Conservation (phyloP, 139 green algal species). For the Gonium pectorale region DNA sequence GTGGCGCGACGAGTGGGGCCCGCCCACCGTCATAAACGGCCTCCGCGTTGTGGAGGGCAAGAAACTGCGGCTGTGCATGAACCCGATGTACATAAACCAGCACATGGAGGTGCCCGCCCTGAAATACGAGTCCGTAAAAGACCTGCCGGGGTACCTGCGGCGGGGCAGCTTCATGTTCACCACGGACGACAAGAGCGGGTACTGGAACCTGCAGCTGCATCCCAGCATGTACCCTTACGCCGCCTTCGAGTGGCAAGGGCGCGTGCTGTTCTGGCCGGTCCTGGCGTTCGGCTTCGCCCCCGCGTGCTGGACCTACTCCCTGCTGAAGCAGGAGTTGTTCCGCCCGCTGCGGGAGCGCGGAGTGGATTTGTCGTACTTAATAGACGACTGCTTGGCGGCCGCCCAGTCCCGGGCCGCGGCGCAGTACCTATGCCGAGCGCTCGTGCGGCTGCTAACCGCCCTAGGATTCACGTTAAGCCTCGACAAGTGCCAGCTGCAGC, state of each 20-base stretch:
- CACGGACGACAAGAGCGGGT: not conserved
- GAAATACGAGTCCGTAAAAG: not conserved
- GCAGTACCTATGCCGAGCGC: not conserved
- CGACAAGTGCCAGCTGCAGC: not conserved
- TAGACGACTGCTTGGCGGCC: not conserved
- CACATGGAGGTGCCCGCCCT: not conserved
- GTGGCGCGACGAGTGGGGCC: not conserved
- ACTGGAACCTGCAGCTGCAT: not conserved
- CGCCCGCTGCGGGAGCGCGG: too few species aligned
- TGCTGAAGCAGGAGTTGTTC: not conserved
- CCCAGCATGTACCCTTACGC: not conserved
- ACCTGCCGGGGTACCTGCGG: not conserved
- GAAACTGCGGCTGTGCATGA: slow-evolving; percentile 1
- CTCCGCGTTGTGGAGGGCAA: not conserved
- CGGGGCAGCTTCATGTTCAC: not conserved
- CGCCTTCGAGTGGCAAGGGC: not conserved
- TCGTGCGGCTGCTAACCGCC: not conserved
- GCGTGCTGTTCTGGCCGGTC: not conserved
- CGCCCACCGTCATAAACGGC: not conserved
- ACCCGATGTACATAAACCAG: slow-evolving; percentile 1
- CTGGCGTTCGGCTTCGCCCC: too few species aligned
- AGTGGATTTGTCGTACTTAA: not conserved
- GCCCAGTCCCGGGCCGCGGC: not conserved
- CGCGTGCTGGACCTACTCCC: not conserved
- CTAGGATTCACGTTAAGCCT: not conserved